Conservation (phyloP, 192 early-diverging fungal genomes). For the Spinellus fusiger region DNA sequence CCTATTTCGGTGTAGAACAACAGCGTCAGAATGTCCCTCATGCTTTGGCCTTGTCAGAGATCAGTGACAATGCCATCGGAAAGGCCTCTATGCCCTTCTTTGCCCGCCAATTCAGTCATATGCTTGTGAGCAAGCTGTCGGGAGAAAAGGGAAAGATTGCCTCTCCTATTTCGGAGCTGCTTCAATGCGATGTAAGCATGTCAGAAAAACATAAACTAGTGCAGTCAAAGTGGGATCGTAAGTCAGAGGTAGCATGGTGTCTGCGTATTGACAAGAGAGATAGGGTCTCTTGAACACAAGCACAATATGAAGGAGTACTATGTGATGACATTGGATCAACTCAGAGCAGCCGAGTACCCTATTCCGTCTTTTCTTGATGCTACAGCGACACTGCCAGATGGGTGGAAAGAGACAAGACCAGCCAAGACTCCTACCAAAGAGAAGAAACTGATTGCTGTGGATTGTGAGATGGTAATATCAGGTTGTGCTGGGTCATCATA, state of each 20-base stretch:
- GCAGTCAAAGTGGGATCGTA: slow-evolving; percentile 24
- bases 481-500: background rate
- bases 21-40: slow-evolving; percentile 20
- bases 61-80: slow-evolving; percentile 5
- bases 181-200: slow-evolving; percentile 36
- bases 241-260: too few species aligned
- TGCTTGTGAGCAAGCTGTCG: slow-evolving; percentile 29
- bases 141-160: slow-evolving; percentile 30
- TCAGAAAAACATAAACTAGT: slow-evolving; percentile 30
- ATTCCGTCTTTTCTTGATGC: slow-evolving; percentile 31
- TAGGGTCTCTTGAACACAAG: background rate
- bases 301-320: slow-evolving; percentile 35
- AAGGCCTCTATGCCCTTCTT: slow-evolving; percentile 25
- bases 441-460: slow-evolving; percentile 44
- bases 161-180: slow-evolving; percentile 33
- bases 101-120: slow-evolving; percentile 11
- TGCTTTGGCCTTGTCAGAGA: slow-evolving; percentile 3
- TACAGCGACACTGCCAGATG: slow-evolving; percentile 16
- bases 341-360: slow-evolving; percentile 38
- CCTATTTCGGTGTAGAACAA: slow-evolving; percentile 28
- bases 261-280: background rate
- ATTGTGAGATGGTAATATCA: slow-evolving; percentile 56
- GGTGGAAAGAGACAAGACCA: slow-evolving; percentile 43
- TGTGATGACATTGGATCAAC: slow-evolving; percentile 33
- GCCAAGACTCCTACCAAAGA: slow-evolving; percentile 1